phyloP scores from a whole-genome alignment of 2,329 filamentous ascomycete genomes.

The Knufia fluminis region DNA sequence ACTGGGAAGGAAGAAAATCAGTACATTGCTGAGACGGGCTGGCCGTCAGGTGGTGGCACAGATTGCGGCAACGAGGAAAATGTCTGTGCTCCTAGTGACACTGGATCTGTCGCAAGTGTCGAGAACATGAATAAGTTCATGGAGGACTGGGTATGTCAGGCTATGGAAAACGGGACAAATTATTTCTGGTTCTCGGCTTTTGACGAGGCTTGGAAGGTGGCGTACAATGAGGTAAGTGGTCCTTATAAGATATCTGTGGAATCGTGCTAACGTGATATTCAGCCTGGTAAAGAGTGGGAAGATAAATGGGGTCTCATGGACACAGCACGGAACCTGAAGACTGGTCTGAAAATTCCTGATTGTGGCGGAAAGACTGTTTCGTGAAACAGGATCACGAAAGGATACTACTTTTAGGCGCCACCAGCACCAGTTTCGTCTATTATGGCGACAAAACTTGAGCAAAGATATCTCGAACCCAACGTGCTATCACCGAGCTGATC shows the following conservation, averaged over 20 bases:
- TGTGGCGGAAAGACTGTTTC: constrained; percentile 64
- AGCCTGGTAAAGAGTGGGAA: constrained; percentile 66
- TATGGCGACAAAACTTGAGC: no score
- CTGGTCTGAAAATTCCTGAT: constrained; percentile 74
- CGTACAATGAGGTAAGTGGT: constrained; percentile 58
- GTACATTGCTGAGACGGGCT: constrained; percentile 83
- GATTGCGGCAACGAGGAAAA: constrained; percentile 53
- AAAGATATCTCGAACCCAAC: no score
- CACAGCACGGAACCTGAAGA: constrained; percentile 71
- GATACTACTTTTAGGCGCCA: no score
- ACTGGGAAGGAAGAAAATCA: constrained; percentile 55
- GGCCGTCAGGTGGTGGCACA: constrained; percentile 75
- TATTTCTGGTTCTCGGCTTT: constrained; percentile 69
- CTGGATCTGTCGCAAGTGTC: constrained; percentile 69
- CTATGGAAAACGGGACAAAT: constrained; percentile 70
- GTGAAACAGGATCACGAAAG: no score
- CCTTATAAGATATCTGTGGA: constrained; percentile 61
- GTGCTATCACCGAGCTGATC: no score
- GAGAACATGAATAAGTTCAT: constrained; percentile 78
- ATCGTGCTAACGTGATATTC: constrained; percentile 53
- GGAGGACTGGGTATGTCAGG: constrained; percentile 72
- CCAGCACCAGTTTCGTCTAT: no score
- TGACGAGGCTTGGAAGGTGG: constrained; percentile 28
- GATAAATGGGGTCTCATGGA: constrained; percentile 94
- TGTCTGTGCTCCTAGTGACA: constrained; percentile 46